Percentiles rank a stretch among this genome's conserved stretches.
Conservation (phyloP, 2,329 filamentous ascomycete genomes). For the Aspergillus sp. region DNA sequence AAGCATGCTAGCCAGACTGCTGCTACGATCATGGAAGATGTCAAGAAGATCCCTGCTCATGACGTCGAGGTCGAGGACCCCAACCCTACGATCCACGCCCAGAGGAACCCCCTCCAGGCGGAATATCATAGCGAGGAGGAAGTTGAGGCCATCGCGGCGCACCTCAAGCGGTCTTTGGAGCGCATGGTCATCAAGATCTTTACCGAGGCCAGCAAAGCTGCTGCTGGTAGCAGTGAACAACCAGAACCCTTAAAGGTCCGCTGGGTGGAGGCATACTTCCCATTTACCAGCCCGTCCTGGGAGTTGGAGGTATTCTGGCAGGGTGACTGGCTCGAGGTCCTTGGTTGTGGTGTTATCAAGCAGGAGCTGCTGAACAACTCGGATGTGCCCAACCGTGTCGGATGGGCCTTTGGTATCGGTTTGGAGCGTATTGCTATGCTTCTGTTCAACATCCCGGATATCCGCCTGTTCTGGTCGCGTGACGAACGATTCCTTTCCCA, state of each 20-base stretch:
- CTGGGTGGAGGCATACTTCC: slow-evolving; percentile 97
- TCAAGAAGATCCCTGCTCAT: slow-evolving; percentile 72
- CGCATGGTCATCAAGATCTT: slow-evolving; percentile 89
- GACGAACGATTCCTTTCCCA: slow-evolving; percentile 85
- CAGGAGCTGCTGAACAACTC: slow-evolving; percentile 80
- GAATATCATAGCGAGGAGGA: slow-evolving; percentile 72
- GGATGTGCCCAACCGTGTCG: slow-evolving; percentile 71
- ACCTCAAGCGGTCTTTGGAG: slow-evolving; percentile 87
- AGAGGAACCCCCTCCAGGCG: slow-evolving; percentile 80
- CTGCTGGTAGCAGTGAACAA: slow-evolving; percentile 58
- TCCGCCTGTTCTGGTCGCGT: slow-evolving; percentile 90
- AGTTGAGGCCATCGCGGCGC: slow-evolving; percentile 76
- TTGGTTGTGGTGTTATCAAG: slow-evolving; percentile 88
- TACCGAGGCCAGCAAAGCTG: slow-evolving; percentile 69
- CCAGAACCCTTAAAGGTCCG: slow-evolving; percentile 79
- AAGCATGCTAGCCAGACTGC: slow-evolving; percentile 49
- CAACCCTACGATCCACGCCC: slow-evolving; percentile 73
- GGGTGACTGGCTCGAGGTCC: slow-evolving; percentile 91
- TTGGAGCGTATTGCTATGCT: slow-evolving; percentile 97
- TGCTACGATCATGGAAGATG: slow-evolving; percentile 66
- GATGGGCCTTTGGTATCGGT: slow-evolving; percentile 95
- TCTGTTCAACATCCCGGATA: slow-evolving; percentile 93
- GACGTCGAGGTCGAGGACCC: slow-evolving; percentile 77
- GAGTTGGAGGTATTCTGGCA: slow-evolving; percentile 95
- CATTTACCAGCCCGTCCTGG: slow-evolving; percentile 93